Evolutionary conservation across 192 early-diverging fungal species (phyloP), one percentile per base, ranked within the genome.

Genomic region (Umbelopsis sp.): DNA sequence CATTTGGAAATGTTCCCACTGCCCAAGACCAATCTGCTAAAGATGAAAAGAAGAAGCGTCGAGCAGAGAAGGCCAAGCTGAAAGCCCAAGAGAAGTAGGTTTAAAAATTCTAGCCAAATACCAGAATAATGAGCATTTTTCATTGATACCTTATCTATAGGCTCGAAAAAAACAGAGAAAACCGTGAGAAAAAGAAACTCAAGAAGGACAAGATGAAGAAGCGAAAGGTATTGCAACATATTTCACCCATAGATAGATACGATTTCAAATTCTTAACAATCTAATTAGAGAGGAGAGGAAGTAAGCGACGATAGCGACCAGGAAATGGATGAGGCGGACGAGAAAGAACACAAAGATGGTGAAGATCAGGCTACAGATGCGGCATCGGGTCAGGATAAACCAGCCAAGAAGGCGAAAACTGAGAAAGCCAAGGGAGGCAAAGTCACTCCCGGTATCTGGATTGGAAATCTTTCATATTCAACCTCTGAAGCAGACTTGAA

Each of bases 391-490:
- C 48, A 78, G 9, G 18, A 58, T 0, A 50, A 25, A 2, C 72
- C 65, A 8, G 35, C 53, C 21, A 77, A 70, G 65, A 76, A 76
- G 9, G 48, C 64, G 30, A 79, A 81, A 53, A 67, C 76, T 33
- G 67, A 75, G 23, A 80, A 83, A 68, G 71, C 78, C 27, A 74
- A 73, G 21, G 67, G 67, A 53, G 67, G 74, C 25, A 80, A 78
- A 69, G 72, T 78, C 55, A 80, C 85, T 45, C 84, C 81, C 46
- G 88, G 88, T 45, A 81, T 91, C 49, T 92, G 91, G 91, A 86
- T 92, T 51, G 91, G 91, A 2, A 92, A 92, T 72, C 77, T 92
- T 23, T 80, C 87, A 2, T 92, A 84, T 71, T 67, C 85, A 8
- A 85, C 85, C 16, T 82, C 85, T 0, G 77, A 80, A 41, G 85